Percentiles rank a stretch among this genome's conserved stretches.
Evolutionary conservation across 2,329 filamentous ascomycete genomes (phyloP).

Genomic region (Xylariaceae sp.): DNA sequence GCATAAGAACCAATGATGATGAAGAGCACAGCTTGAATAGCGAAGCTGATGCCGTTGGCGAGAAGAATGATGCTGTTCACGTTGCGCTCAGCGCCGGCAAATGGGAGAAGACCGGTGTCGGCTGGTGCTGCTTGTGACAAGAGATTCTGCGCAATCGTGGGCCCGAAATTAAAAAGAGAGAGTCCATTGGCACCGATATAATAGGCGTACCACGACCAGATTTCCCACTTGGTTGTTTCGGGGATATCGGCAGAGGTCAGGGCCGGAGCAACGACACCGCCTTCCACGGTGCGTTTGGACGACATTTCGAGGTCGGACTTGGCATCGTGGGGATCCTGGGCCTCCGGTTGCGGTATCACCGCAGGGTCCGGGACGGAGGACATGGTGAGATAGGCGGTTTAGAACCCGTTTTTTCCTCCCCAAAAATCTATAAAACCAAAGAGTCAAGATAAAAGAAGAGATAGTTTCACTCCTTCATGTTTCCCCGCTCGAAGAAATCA

Average conservation of each 20-base stretch:
- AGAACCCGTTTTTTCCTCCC: no score
- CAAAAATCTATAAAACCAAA: no score
- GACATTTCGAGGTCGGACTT: constrained; percentile 5
- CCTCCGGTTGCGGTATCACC: constrained; percentile 6
- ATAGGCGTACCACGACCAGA: constrained; percentile 57
- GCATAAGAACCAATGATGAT: constrained; percentile 49
- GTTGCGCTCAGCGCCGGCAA: constrained; percentile 54
- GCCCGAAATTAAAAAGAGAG: constrained; percentile 60
- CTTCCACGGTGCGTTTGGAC: no score
- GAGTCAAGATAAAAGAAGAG: no score
- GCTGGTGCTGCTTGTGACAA: constrained; percentile 56
- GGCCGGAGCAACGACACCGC: constrained; percentile 13
- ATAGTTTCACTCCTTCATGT: no score
- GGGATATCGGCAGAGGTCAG: constrained; percentile 17
- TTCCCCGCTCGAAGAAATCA: no score
- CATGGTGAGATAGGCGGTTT: constrained; percentile 1
- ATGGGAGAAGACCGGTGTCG: constrained; percentile 47
- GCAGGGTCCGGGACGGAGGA: constrained; percentile 15
- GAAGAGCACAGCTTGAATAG: constrained; percentile 58
- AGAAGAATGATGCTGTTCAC: constrained; percentile 64
- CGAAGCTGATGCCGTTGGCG: constrained; percentile 64
- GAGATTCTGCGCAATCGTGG: constrained; percentile 62
- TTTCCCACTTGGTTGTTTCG: constrained; percentile 47
- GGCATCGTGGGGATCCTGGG: constrained; percentile 6
- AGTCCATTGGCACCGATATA: constrained; percentile 65